Evolutionary conservation across 1,139 yeast species (phyloP).

Genomic region (Candida frijolesensis): DNA sequence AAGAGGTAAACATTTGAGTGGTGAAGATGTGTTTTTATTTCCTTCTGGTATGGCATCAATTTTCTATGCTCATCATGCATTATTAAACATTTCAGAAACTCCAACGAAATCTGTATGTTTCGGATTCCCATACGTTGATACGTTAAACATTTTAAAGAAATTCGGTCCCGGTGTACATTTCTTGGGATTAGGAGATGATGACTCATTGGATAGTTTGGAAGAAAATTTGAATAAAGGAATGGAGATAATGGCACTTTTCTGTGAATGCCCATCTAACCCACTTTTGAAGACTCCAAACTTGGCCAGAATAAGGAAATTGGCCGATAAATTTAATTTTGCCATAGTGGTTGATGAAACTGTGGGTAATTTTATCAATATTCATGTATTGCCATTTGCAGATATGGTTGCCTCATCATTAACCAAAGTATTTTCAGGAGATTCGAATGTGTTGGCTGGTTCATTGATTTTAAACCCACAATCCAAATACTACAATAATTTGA

Average conservation of each 20-base stretch:
- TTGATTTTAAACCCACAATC: slow-evolving; percentile 75
- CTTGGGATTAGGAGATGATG: slow-evolving; percentile 80
- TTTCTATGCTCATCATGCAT: slow-evolving; percentile 75
- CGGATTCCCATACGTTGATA: slow-evolving; percentile 95
- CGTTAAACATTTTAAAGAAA: slow-evolving; percentile 78
- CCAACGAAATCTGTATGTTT: slow-evolving; percentile 76
- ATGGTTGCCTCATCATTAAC: slow-evolving; percentile 86
- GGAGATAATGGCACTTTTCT: slow-evolving; percentile 69
- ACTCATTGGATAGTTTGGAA: slow-evolving; percentile 69
- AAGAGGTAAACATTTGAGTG: slow-evolving; percentile 40
- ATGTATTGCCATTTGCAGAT: slow-evolving; percentile 81
- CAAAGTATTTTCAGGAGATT: slow-evolving; percentile 91
- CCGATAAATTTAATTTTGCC: slow-evolving; percentile 70
- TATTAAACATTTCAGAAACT: slow-evolving; percentile 35
- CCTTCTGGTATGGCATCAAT: slow-evolving; percentile 95
- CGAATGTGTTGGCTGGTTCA: slow-evolving; percentile 95
- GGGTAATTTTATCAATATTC: slow-evolving; percentile 85
- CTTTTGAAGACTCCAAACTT: slow-evolving; percentile 82
- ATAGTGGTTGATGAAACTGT: slow-evolving; percentile 92
- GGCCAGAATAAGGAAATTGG: slow-evolving; percentile 59
- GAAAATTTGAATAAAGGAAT: slow-evolving; percentile 58
- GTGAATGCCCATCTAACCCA: slow-evolving; percentile 96
- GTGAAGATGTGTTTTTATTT: slow-evolving; percentile 74
- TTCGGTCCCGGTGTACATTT: slow-evolving; percentile 90
- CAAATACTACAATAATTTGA: slow-evolving; percentile 52